Evolutionary conservation across 306 rosid species (phyloP), one percentile per base, ranked within the genome.

Genomic region (Sophora flavescens): DNA sequence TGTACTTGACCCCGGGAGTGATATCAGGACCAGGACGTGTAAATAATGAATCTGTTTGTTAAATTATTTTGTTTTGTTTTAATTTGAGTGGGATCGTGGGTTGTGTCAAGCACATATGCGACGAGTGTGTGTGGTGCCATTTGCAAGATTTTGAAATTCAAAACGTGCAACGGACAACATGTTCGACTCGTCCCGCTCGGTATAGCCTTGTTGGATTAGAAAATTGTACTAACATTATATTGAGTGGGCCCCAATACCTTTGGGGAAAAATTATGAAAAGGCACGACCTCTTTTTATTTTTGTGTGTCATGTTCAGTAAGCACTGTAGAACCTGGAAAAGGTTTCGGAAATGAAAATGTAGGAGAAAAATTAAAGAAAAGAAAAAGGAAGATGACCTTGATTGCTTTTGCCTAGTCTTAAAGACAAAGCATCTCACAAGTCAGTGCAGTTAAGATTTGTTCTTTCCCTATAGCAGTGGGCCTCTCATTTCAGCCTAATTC

Each of bases 61-160:
- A n/a, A n/a, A n/a, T n/a, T n/a, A 30, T 30, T 30, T 30, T 22
- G 63, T 51, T 22, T 58, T 66, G 53, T 45, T 52, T 48, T 39
- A 10, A 5, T 14, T 72, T 47, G 42, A 17, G 54, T 9, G 28
- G 68, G 61, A 3, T 44, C n/a, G 70, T 9, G 77, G 72, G 6
- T 10, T 11, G 53, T 15, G 13, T 63, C 6, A 41, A 41, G 10
- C 22, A 22, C 22, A 1, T 41, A 11, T 15, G 68, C 8, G 67
- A 14, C 1, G 13, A 3, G 35, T 39, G 52, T 3, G 56, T 14
- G 44, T 61, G 32, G 32, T 63, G n/a, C 63, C 59, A 63, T 64
- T 47, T 65, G n/a, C 41, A 67, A 60, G 76, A 66, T 85, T 85
- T 82, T 85, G 86, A 85, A 85, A 78, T 85, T 85, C 84, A 85